Evolutionary conservation across 768 basidiomycete species (phyloP).

Genomic region (Daedaleopsis nitida): DNA sequence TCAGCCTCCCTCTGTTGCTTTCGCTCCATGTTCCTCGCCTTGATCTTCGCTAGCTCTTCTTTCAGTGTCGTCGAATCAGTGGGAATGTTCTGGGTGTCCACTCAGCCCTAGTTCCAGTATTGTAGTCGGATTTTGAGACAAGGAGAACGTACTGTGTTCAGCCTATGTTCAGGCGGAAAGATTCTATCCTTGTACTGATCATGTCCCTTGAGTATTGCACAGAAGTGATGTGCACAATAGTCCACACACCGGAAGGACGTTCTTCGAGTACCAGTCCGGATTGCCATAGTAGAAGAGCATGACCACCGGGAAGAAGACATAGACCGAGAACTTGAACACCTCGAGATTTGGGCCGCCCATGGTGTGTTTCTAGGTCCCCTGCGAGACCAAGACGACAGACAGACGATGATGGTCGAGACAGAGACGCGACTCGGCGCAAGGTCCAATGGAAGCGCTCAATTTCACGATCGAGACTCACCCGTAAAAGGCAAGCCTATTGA

Average conservation of each 20-base stretch:
- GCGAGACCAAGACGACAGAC: not conserved
- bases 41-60: slow-evolving; percentile 73
- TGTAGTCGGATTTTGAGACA: too few relatives aligned
- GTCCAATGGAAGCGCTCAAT: not conserved
- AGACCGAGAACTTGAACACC: slow-evolving; percentile 86
- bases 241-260: slow-evolving; percentile 71
- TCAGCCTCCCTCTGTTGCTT: slow-evolving; percentile 43
- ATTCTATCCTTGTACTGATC: slow-evolving; percentile 70
- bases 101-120: not conserved
- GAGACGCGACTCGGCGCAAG: not conserved
- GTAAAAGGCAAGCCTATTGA: not conserved
- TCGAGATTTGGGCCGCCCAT: slow-evolving; percentile 85
- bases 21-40: slow-evolving; percentile 54
- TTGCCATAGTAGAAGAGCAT: slow-evolving; percentile 86
- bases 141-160: slow-evolving; percentile 45
- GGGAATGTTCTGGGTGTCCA: slow-evolving; percentile 52
- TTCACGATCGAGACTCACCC: slow-evolving; percentile 1
- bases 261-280: slow-evolving; percentile 79
- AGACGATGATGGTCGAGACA: not conserved
- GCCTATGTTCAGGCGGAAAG: slow-evolving; percentile 64
- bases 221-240: not conserved
- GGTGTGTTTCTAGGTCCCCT: slow-evolving; percentile 4
- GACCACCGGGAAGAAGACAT: slow-evolving; percentile 81
- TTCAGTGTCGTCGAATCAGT: slow-evolving; percentile 65
- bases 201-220: not conserved